phyloP scores from a whole-genome alignment of 768 basidiomycete genomes.

The Russula lepida region DNA sequence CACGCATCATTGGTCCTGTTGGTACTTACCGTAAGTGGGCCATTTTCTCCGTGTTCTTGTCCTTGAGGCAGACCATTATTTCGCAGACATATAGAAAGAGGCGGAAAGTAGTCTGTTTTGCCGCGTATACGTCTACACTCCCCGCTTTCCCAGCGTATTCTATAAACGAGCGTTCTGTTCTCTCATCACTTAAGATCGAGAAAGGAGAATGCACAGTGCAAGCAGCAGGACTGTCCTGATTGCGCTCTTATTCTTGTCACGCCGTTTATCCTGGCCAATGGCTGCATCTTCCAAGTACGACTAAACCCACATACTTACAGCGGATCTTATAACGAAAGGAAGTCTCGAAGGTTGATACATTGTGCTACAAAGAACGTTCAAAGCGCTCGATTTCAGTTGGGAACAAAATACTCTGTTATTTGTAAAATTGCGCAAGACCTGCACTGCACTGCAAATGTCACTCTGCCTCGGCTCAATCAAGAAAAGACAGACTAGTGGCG shows the following conservation, averaged over 20 bases:
- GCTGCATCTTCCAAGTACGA: not conserved
- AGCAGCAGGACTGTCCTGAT: not conserved
- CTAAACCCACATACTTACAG: not conserved
- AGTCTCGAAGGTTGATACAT: not conserved
- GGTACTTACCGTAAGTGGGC: not conserved
- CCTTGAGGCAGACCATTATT: not conserved
- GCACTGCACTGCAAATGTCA: slow-evolving; percentile 15
- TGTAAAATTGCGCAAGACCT: slow-evolving; percentile 9
- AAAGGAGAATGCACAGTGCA: no score
- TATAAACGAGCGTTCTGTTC: not conserved
- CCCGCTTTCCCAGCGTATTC: not conserved
- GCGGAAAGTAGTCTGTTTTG: not conserved
- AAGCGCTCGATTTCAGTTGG: not conserved
- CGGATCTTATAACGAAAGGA: not conserved
- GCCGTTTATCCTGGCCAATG: not conserved
- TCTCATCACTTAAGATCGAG: not conserved
- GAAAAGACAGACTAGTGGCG: not conserved
- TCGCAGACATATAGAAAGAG: no score
- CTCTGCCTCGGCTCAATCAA: slow-evolving; percentile 1
- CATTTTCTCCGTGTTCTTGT: not conserved
- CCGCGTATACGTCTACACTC: not conserved
- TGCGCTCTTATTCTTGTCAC: not conserved
- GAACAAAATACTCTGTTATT: not conserved
- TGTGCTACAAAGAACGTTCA: not conserved
- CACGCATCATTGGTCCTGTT: not conserved